Conservation (phyloP, 257 asterid species). For the Solanum piurae region DNA sequence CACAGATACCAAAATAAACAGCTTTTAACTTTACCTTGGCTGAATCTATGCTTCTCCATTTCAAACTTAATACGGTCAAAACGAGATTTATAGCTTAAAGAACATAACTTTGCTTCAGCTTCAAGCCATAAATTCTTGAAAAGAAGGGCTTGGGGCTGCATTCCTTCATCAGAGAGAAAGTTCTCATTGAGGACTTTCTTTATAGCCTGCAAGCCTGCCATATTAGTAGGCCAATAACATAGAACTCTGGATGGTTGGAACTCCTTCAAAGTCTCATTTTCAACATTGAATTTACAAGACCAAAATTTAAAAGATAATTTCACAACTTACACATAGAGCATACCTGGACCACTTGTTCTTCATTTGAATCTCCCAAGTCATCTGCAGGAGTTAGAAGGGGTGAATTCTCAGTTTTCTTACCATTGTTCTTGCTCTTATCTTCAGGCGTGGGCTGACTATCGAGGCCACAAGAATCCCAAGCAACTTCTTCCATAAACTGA, state of each 20-base stretch:
- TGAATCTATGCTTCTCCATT: slow-evolving; percentile 39
- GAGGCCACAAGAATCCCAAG: slow-evolving; percentile 10
- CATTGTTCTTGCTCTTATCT: slow-evolving; percentile 8
- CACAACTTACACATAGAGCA: neutral
- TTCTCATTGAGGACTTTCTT: slow-evolving; percentile 70
- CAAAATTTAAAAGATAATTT: neutral
- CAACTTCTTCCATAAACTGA: slow-evolving; percentile 14
- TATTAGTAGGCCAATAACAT: neutral
- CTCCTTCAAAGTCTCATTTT: neutral
- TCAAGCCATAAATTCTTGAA: slow-evolving; percentile 90
- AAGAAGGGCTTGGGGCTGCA: slow-evolving; percentile 50
- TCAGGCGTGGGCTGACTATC: slow-evolving; percentile 13
- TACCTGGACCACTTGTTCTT: slow-evolving; percentile 56
- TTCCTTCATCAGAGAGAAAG: slow-evolving; percentile 39
- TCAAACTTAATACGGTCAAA: slow-evolving; percentile 60
- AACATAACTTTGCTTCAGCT: slow-evolving; percentile 84
- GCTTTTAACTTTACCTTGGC: slow-evolving; percentile 41
- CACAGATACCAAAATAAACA: neutral
- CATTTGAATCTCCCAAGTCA: slow-evolving; percentile 29
- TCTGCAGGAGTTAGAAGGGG: slow-evolving; percentile 18
- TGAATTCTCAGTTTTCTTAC: slow-evolving; percentile 30
- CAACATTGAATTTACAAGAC: neutral
- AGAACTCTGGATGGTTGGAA: neutral
- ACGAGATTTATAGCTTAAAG: slow-evolving; percentile 67
- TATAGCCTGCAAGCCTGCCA: slow-evolving; percentile 48